phyloP scores from a whole-genome alignment of 1,139 yeast genomes.

The Hanseniaspora gamundiae region DNA sequence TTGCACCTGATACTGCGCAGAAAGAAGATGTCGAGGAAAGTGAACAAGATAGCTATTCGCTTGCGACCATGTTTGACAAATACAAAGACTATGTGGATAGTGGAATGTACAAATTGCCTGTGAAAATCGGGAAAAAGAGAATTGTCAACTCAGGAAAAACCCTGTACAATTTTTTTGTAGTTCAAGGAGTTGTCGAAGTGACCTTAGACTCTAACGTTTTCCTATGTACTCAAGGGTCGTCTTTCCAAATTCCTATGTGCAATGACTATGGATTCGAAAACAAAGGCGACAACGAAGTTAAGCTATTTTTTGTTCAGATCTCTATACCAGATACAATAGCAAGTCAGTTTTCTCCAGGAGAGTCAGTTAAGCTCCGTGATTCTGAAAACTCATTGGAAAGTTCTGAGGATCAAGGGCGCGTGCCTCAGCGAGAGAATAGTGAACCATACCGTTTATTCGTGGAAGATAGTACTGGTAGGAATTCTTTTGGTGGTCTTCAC shows the following conservation, averaged over 20 bases:
- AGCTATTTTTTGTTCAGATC: conserved; percentile 68
- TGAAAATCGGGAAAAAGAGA: conserved; percentile 46
- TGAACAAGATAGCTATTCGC: conserved; percentile 43
- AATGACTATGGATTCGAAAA: conserved; percentile 57
- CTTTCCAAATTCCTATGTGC: conserved; percentile 71
- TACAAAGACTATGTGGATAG: conserved; percentile 61
- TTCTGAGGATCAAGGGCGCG: too few relatives aligned
- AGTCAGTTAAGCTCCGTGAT: neutral
- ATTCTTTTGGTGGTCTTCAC: too few relatives aligned
- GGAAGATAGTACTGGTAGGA: neutral
- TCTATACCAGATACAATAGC: conserved; percentile 21
- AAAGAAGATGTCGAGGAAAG: conserved; percentile 29
- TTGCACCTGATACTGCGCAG: conserved; percentile 39
- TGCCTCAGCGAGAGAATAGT: too few relatives aligned
- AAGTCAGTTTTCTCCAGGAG: neutral
- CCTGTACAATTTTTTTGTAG: conserved; percentile 62
- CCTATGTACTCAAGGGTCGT: conserved; percentile 58
- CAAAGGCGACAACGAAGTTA: conserved; percentile 43
- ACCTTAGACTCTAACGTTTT: conserved; percentile 48
- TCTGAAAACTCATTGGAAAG: neutral
- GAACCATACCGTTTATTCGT: neutral
- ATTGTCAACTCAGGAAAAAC: conserved; percentile 54
- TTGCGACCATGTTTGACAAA: conserved; percentile 58
- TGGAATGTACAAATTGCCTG: conserved; percentile 61
- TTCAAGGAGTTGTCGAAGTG: conserved; percentile 60